phyloP scores from a whole-genome alignment of 1,139 yeast species.

The Candida sp. region DNA sequence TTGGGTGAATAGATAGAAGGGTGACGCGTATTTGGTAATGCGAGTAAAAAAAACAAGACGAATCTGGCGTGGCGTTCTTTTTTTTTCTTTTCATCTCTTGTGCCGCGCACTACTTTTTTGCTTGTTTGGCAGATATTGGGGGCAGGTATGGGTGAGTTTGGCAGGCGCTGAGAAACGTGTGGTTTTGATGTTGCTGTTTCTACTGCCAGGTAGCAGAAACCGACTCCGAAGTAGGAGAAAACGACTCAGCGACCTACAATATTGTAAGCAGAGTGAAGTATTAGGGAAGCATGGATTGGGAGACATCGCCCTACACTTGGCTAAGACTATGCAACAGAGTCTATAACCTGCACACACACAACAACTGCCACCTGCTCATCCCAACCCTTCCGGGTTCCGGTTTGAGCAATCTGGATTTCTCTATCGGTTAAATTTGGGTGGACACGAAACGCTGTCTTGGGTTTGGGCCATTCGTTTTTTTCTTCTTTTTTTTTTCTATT shows the following conservation, averaged over 20 bases:
- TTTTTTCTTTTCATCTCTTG: background rate
- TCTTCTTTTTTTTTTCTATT: background rate
- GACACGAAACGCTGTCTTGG: background rate
- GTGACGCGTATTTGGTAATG: background rate
- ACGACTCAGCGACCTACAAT: too few species aligned
- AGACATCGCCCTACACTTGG: too few species aligned
- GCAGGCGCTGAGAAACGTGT: background rate
- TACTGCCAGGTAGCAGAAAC: background rate
- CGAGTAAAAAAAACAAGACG: too few species aligned
- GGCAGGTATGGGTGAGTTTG: background rate
- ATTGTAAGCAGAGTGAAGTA: too few species aligned
- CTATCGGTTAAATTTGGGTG: background rate
- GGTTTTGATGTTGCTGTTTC: background rate
- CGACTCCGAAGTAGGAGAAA: too few species aligned
- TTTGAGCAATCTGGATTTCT: background rate
- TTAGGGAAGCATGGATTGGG: too few species aligned
- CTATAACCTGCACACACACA: too few species aligned
- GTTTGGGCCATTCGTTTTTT: background rate
- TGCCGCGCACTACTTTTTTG: background rate
- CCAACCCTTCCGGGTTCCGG: too few species aligned
- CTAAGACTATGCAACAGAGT: too few species aligned
- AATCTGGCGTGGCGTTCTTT: constrained; percentile 1
- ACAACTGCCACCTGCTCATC: too few species aligned
- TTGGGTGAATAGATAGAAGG: background rate
- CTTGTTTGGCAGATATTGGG: background rate